Evolutionary conservation across 768 basidiomycete genomes (phyloP).

Genomic region (Roridomyces roridus): DNA sequence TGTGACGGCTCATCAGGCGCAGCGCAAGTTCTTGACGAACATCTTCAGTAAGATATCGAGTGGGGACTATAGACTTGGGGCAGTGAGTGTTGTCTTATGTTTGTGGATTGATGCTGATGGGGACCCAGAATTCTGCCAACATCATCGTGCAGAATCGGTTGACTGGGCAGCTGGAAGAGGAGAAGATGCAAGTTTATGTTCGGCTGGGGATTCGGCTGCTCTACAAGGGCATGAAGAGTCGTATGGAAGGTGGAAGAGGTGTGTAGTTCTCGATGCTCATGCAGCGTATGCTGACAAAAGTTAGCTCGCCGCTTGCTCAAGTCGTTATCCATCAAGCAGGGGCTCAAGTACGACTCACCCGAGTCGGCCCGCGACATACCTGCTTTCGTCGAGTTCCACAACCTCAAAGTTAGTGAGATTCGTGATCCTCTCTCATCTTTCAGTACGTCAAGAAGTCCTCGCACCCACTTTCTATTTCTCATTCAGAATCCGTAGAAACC

Average conservation of each 20-base stretch:
- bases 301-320: conserved; percentile 83
- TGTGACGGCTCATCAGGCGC: conserved; percentile 93
- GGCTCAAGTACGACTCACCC: conserved; percentile 88
- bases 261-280: conserved; percentile 27
- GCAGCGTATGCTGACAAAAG: conserved; percentile 1
- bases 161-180: conserved; percentile 93
- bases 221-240: conserved; percentile 88
- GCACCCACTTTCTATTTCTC: background rate
- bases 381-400: conserved; percentile 89
- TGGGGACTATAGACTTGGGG: conserved; percentile 90
- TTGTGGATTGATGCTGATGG: conserved; percentile 3
- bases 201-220: conserved; percentile 89
- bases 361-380: conserved; percentile 86
- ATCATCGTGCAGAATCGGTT: conserved; percentile 95
- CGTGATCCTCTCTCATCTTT: conserved; percentile 83
- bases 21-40: conserved; percentile 97
- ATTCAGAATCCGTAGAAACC: conserved; percentile 58
- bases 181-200: conserved; percentile 97
- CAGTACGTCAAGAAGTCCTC: conserved; percentile 59
- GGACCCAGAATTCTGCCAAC: conserved; percentile 87
- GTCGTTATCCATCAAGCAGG: conserved; percentile 92
- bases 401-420: conserved; percentile 83
- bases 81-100: conserved; percentile 56
- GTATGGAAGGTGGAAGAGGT: conserved; percentile 92
- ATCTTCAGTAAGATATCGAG: conserved; percentile 85